Base-by-base conservation (phyloP, 805 yeast genomes). In the Starmerella ratchasimensis region DNA sequence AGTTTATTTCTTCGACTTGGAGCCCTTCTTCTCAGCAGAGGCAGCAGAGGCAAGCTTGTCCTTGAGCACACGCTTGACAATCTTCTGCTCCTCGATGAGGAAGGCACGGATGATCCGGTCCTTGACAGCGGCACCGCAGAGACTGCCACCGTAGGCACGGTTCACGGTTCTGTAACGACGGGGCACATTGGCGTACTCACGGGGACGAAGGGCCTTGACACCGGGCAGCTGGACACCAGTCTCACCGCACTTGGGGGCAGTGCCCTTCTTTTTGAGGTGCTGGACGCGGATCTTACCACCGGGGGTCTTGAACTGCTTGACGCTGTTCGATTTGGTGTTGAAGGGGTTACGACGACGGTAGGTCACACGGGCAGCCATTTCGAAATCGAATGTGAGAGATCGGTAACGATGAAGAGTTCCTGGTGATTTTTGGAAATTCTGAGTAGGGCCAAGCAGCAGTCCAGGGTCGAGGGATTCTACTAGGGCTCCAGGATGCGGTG, bases 121-220 rank as follows among this genome's bases (percentile, higher is more conserved):
- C 80, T 88, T 88, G 66, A 88, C 97, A 74, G 94, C 83, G 82
- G 48, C 50, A 74, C 83, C 68, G 88, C 95, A 74, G 90, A 83
- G 75, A 80, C 80, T 63, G 82, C 99, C 99, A 76, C 99, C 98
- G 88, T 90, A 90, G 60, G 95, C 86, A 78, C 99, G 90, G 64
- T 88, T 86, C 57, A 90, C 99, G 57, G 94, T 80, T 79, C 90
- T 90, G 75, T 79, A 80, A 63, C 94, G 83, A 75, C 80, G 86
- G 56, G 97, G 83, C 57, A 88, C 75, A 58, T 72, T 69, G 59
- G 96, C 96, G 75, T 81, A 86, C 72, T 83, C 74, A 73, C 96
- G 82, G 74, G 99, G 97, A 78, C 99, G 84, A 65, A 88, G 74
- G 57, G 94, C 71, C 54, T 93, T 75, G 63, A 90, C 67, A 74